phyloP scores from a whole-genome alignment of 192 early-diverging fungal species.

The Coemansia sp. region DNA sequence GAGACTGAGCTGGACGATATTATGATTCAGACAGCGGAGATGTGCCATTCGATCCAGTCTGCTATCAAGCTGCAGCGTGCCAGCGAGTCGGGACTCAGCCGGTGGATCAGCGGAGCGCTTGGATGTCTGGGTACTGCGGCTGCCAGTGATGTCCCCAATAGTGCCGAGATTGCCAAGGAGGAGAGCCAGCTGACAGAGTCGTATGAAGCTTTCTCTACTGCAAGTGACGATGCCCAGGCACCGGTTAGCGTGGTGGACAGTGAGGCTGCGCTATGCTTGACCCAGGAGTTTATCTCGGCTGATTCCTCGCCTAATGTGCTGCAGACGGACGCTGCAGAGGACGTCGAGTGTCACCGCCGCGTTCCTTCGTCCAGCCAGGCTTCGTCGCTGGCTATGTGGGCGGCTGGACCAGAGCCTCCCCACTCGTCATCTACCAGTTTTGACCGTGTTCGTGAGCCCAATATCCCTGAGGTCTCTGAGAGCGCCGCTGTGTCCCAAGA shows the following conservation, averaged over 20 bases:
- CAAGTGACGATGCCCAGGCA: not conserved
- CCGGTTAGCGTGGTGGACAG: not conserved
- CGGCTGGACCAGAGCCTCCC: not conserved
- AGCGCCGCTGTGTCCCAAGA: slow-evolving; percentile 9
- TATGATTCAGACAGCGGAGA: slow-evolving; percentile 51
- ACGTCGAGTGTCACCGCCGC: not conserved
- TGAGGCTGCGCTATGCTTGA: not conserved
- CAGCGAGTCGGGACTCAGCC: slow-evolving; percentile 34
- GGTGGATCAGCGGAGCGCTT: slow-evolving; percentile 32
- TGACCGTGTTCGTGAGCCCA: not conserved
- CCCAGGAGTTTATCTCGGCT: slow-evolving; percentile 18
- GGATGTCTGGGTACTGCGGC: not conserved
- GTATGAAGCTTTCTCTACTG: not conserved
- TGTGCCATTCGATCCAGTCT: slow-evolving; percentile 51
- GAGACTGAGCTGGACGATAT: slow-evolving; percentile 49
- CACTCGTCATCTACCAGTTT: not conserved
- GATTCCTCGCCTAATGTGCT: slow-evolving; percentile 6
- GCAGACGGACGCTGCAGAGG: not conserved
- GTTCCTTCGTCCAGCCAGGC: slow-evolving; percentile 3
- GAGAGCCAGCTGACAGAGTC: not conserved
- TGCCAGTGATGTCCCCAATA: not conserved
- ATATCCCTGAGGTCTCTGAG: not conserved
- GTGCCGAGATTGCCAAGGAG: not conserved
- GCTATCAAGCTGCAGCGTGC: slow-evolving; percentile 37
- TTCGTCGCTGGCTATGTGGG: slow-evolving; percentile 1